Conservation (phyloP, 2,329 filamentous ascomycete genomes). For the Colletotrichum filicis region DNA sequence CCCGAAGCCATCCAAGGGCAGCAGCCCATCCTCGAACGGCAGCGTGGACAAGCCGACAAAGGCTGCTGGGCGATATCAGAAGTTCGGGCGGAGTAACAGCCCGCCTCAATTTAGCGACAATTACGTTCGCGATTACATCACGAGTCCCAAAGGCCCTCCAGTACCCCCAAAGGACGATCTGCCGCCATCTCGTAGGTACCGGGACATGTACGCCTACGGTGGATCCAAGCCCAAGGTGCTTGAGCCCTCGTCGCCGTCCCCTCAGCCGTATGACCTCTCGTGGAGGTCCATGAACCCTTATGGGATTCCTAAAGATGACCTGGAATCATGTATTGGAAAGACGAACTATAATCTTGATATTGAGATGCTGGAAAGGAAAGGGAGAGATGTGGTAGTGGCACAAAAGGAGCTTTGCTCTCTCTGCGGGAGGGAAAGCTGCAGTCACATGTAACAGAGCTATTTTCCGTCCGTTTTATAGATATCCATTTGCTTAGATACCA, state of each 20-base stretch:
- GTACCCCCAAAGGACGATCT: neutral
- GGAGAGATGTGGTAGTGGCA: slow-evolving; percentile 1
- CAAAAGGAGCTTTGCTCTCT: neutral
- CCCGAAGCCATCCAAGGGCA: slow-evolving; percentile 9
- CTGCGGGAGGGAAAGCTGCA: slow-evolving; percentile 17
- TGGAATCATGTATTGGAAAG: slow-evolving; percentile 9
- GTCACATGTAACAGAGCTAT: neutral
- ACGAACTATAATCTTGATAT: slow-evolving; percentile 25
- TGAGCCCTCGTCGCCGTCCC: slow-evolving; percentile 1
- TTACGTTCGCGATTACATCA: slow-evolving; percentile 20
- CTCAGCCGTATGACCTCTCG: slow-evolving; percentile 22
- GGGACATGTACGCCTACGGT: slow-evolving; percentile 17
- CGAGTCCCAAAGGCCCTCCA: neutral
- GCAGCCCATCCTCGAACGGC: neutral
- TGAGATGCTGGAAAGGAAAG: slow-evolving; percentile 25
- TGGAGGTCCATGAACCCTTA: slow-evolving; percentile 28
- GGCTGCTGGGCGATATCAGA: slow-evolving; percentile 3
- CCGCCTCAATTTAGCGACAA: slow-evolving; percentile 29
- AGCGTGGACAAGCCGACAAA: slow-evolving; percentile 11
- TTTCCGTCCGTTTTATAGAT: neutral
- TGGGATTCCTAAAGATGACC: slow-evolving; percentile 1
- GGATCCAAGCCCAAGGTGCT: neutral
- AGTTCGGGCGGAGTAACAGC: slow-evolving; percentile 6
- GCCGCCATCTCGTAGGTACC: neutral
- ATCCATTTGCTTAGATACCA: neutral